Conservation (phyloP, 2,329 filamentous ascomycete species). For the Cladorrhinum sp. region DNA sequence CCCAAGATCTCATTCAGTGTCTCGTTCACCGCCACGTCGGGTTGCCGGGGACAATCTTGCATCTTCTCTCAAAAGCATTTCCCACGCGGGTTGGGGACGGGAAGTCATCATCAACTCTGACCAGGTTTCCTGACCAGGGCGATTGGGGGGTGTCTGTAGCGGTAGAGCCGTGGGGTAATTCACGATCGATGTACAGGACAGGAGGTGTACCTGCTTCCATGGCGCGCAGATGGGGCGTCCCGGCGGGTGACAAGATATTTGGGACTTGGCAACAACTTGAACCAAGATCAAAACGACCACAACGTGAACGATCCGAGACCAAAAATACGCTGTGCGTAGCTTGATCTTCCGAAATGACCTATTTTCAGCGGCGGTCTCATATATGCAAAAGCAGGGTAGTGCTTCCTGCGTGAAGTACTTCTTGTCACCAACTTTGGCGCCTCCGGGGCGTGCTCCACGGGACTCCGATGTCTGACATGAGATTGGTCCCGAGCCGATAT, state of each 20-base stretch:
- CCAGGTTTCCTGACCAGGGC: conserved; percentile 19
- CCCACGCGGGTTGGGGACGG: conserved; percentile 16
- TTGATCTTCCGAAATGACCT: not conserved
- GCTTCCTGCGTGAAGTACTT: not conserved
- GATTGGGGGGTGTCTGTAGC: conserved; percentile 21
- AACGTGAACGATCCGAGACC: not conserved
- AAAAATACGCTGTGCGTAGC: not conserved
- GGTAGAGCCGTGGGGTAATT: conserved; percentile 21
- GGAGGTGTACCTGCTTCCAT: conserved; percentile 7
- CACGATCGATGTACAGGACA: not conserved
- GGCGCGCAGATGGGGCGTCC: conserved; percentile 18
- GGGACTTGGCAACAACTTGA: not conserved
- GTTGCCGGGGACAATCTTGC: conserved; percentile 23
- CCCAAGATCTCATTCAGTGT: conserved; percentile 29
- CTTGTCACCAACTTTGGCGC: not conserved
- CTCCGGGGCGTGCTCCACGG: not conserved
- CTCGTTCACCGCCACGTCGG: conserved; percentile 33
- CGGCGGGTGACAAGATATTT: not conserved
- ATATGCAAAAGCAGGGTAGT: not conserved
- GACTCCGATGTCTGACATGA: not conserved
- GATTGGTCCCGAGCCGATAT: not conserved
- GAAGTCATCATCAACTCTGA: conserved; percentile 20
- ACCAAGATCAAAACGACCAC: not conserved
- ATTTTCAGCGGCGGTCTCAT: not conserved
- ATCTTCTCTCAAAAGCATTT: conserved; percentile 16